Conservation (phyloP, 768 basidiomycete species). For the Austroboletus festivus region DNA sequence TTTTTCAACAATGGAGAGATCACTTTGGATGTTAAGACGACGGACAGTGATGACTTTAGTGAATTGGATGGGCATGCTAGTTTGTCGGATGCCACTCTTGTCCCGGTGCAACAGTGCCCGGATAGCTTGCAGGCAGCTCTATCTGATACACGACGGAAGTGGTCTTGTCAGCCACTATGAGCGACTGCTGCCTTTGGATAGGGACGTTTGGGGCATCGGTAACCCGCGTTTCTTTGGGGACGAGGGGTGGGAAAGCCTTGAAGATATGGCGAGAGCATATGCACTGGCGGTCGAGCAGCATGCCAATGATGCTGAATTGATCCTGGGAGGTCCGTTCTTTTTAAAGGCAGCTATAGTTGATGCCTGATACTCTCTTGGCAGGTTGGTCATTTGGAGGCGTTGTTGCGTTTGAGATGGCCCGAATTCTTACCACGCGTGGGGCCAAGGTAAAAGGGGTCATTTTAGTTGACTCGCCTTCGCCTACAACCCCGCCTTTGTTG, state of each 20-base stretch:
- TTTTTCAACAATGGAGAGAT: slow-evolving; percentile 6
- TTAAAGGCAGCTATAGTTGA: neutral
- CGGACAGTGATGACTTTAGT: neutral
- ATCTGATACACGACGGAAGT: slow-evolving; percentile 74
- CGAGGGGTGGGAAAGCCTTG: slow-evolving; percentile 45
- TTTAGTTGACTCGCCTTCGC: slow-evolving; percentile 66
- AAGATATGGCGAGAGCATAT: slow-evolving; percentile 54
- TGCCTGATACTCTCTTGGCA: slow-evolving; percentile 19
- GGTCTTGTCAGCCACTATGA: slow-evolving; percentile 54
- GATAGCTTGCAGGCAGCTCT: slow-evolving; percentile 36
- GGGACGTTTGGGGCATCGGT: slow-evolving; percentile 58
- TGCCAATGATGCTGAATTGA: slow-evolving; percentile 34
- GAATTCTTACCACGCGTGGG: slow-evolving; percentile 41
- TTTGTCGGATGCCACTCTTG: slow-evolving; percentile 28
- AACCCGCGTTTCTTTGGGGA: slow-evolving; percentile 50
- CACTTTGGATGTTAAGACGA: neutral
- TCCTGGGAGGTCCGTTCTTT: slow-evolving; percentile 55
- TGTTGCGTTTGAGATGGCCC: slow-evolving; percentile 62
- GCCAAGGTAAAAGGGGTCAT: slow-evolving; percentile 52
- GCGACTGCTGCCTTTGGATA: slow-evolving; percentile 42
- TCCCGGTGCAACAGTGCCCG: slow-evolving; percentile 37
- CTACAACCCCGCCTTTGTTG: slow-evolving; percentile 49
- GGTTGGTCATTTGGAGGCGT: slow-evolving; percentile 83
- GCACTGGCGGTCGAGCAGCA: slow-evolving; percentile 38
- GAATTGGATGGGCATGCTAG: no score